These are phyloP conservation scores for Colletotrichum kahawae DNA, from an alignment of 2,329 filamentous ascomycete species.

Conservation along the genomic window DNA sequence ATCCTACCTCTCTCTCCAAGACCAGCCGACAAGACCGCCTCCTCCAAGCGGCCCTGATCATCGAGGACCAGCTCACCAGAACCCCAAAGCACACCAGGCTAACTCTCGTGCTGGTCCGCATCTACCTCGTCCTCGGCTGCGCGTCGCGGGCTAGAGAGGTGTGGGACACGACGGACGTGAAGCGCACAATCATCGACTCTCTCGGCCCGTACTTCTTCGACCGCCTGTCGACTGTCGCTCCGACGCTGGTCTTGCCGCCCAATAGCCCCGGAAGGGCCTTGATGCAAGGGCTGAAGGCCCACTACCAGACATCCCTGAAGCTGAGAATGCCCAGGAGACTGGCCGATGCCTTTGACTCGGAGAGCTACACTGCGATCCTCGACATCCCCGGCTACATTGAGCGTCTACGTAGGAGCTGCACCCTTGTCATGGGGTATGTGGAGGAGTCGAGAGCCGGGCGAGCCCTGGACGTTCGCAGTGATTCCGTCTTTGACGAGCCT, in stretches of 20 bases:
- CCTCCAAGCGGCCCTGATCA: slow-evolving; percentile 53
- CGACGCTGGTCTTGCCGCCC: slow-evolving; percentile 40
- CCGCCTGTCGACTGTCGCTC: slow-evolving; percentile 57
- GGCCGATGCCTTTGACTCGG: slow-evolving; percentile 53
- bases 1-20: background rate
- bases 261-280: slow-evolving; percentile 30
- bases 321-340: slow-evolving; percentile 47
- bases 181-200: slow-evolving; percentile 63
- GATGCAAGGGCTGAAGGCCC: slow-evolving; percentile 46
- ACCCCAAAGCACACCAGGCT: slow-evolving; percentile 52
- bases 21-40: slow-evolving; percentile 33
- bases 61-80: slow-evolving; percentile 53
- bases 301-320: slow-evolving; percentile 52
- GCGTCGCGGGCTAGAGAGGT: slow-evolving; percentile 49
- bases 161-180: slow-evolving; percentile 58
- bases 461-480: slow-evolving; percentile 43
- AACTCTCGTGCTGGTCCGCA: slow-evolving; percentile 54
- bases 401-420: slow-evolving; percentile 53
- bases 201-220: slow-evolving; percentile 61
- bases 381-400: slow-evolving; percentile 50
- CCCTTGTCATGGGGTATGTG: slow-evolving; percentile 54
- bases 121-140: slow-evolving; percentile 57
- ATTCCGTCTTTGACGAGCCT: slow-evolving; percentile 46
- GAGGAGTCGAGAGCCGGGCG: slow-evolving; percentile 55
- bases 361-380: slow-evolving; percentile 56